Evolutionary conservation across 169 alveolate species (phyloP).

Genomic region (Eimeria tenella): DNA sequence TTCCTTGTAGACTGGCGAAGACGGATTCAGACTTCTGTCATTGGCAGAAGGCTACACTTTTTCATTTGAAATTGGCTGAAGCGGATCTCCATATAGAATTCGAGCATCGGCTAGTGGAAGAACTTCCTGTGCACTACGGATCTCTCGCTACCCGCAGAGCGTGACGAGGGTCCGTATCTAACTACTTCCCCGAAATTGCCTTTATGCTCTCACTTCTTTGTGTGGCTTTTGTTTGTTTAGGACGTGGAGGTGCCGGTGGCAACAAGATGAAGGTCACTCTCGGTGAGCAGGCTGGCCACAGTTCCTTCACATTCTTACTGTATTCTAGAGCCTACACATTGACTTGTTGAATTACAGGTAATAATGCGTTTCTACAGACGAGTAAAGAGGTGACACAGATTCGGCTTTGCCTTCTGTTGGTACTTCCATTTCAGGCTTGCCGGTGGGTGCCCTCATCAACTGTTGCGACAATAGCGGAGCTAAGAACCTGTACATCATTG

Average conservation of each 20-base stretch:
- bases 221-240: constrained; percentile 24
- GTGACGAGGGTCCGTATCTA: no score
- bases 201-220: not conserved
- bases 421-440: constrained; percentile 95
- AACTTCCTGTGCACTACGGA: no score
- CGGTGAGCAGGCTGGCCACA: constrained; percentile 44
- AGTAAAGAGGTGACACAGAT: not conserved
- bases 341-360: not conserved
- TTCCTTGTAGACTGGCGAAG: not conserved
- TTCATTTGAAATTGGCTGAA: no score
- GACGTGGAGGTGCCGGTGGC: constrained; percentile 83
- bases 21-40: not conserved
- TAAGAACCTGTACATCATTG: constrained; percentile 97
- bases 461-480: constrained; percentile 99
- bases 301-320: not conserved
- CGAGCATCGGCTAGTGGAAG: no score
- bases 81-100: no score
- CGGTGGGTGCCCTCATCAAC: constrained; percentile 98
- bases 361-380: not conserved
- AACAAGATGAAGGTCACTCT: constrained; percentile 82
- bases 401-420: not conserved
- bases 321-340: not conserved
- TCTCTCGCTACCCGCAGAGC: no score
- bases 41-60: not conserved
- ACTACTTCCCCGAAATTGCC: no score